Evolutionary conservation across 306 rosid species (phyloP), one percentile per base, ranked within the genome.

Genomic region (Elaeagnus macrophylla): DNA sequence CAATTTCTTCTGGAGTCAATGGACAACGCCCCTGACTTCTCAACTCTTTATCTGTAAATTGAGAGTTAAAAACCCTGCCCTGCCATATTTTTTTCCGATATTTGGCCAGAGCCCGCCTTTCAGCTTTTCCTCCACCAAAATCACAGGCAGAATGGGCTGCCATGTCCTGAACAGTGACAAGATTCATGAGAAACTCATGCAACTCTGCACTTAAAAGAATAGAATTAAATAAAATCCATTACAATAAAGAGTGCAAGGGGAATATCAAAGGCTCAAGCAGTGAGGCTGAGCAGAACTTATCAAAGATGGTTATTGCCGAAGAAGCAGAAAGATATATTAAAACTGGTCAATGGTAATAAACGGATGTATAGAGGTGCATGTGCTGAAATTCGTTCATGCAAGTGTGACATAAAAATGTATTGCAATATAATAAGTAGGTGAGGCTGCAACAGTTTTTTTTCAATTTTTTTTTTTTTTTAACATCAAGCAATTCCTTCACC

Each of bases 71-170:
- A 61, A 93, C 88, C 77, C 99, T 80, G 76, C 99, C 99, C 58
- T 90, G 97, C 97, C 99, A 93, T 70, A 93, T 70, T 47, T 76
- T 76, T 58, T 84, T 96, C 45, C 99, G 75, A 63, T 93, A 93
- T 78, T 87, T 93, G 46, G 96, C 99, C 44, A 93, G 80, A 37
- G 99, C 95, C 63, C 77, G 49, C 36, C 87, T 87, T 62, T 93
- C 99, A 48, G 94, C 95, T 72, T 84, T 84, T 1, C 99, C 99
- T 5, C 99, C 99, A 16, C 99, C 99, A 59, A 93, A 93, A 72
- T 93, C 99, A 36, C 99, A 93, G 62, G 99, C 99, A 14, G 99
- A 93, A 81, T 93, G 99, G 8, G 99, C 99, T 32, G 99, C 99
- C 99, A 93, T 93, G 74, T 93, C 99, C 99, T 93, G 80, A 39